A percentile compares a stretch with the other conserved stretches of the same genome.
Conservation (phyloP, 805 yeast species). For the Candida sphagnicola region DNA sequence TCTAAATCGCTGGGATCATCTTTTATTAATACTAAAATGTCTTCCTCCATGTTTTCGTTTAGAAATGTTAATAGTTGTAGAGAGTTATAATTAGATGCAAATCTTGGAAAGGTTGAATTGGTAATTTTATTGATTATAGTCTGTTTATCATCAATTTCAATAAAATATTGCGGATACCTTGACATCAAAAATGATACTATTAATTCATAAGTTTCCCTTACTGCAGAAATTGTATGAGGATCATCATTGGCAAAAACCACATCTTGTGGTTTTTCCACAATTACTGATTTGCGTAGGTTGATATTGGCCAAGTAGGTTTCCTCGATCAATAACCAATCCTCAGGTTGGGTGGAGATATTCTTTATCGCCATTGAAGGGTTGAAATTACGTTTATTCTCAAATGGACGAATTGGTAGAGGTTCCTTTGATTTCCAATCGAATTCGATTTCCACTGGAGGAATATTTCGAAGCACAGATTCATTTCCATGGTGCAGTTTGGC, state of each 20-base stretch:
- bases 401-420: constrained; percentile 42
- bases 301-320: constrained; percentile 50
- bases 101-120: constrained; percentile 33
- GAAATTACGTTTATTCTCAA: constrained; percentile 31
- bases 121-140: constrained; percentile 37
- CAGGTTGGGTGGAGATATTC: constrained; percentile 29
- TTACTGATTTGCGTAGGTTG: constrained; percentile 33
- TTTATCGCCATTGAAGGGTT: constrained; percentile 32
- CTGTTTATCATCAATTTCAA: constrained; percentile 13
- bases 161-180: constrained; percentile 55
- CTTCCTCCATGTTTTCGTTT: constrained; percentile 54
- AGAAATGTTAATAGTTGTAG: constrained; percentile 18
- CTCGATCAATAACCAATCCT: constrained; percentile 61
- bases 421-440: constrained; percentile 42
- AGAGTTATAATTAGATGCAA: constrained; percentile 10
- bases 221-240: constrained; percentile 24
- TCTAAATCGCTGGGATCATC: constrained; percentile 32
- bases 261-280: constrained; percentile 24
- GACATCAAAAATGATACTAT: constrained; percentile 35
- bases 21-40: constrained; percentile 51
- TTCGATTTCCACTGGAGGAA: constrained; percentile 25
- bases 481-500: too few species aligned
- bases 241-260: constrained; percentile 22
- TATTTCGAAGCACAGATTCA: constrained; percentile 2
- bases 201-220: constrained; percentile 48